These are phyloP conservation scores for Hyphopichia wangnamkhiaoensis DNA, from an alignment of 1,139 yeast genomes.

Conservation along the genomic window DNA sequence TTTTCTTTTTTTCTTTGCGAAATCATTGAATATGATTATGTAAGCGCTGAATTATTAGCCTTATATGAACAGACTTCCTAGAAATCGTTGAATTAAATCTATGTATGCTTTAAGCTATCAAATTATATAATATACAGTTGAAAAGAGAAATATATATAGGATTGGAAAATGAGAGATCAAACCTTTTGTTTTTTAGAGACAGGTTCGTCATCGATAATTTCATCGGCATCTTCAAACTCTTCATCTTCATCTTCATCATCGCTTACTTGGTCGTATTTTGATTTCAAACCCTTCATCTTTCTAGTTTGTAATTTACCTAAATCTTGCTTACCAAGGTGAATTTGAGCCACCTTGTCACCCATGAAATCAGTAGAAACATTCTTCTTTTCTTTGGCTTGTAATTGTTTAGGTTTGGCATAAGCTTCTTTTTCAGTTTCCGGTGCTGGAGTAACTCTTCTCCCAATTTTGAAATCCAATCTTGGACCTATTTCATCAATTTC, in stretches of 20 bases:
- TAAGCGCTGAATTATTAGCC: background rate
- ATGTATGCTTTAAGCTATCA: background rate
- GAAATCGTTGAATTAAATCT: background rate
- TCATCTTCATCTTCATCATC: constrained; percentile 51
- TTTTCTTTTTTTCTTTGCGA: too few relatives aligned
- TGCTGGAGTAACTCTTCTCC: constrained; percentile 81
- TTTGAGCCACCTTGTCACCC: constrained; percentile 97
- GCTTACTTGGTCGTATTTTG: constrained; percentile 71
- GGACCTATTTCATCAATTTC: constrained; percentile 97
- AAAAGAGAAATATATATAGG: background rate
- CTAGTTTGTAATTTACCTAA: constrained; percentile 87
- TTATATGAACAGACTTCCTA: too few relatives aligned
- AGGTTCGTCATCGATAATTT: constrained; percentile 32
- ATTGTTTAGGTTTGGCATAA: constrained; percentile 73
- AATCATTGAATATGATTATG: background rate
- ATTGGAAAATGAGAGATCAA: constrained; percentile 8
- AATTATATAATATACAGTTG: constrained; percentile 1
- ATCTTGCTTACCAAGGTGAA: constrained; percentile 96
- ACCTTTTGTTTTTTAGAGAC: constrained; percentile 36
- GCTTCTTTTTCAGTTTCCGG: constrained; percentile 95
- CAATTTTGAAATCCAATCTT: constrained; percentile 87
- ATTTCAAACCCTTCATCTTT: constrained; percentile 97
- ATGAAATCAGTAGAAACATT: constrained; percentile 80
- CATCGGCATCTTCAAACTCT: constrained; percentile 44
- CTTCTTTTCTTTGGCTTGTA: constrained; percentile 83